Evolutionary conservation across 805 yeast species (phyloP), one percentile per base, ranked within the genome.

Genomic region (Starmerella davenportii): DNA sequence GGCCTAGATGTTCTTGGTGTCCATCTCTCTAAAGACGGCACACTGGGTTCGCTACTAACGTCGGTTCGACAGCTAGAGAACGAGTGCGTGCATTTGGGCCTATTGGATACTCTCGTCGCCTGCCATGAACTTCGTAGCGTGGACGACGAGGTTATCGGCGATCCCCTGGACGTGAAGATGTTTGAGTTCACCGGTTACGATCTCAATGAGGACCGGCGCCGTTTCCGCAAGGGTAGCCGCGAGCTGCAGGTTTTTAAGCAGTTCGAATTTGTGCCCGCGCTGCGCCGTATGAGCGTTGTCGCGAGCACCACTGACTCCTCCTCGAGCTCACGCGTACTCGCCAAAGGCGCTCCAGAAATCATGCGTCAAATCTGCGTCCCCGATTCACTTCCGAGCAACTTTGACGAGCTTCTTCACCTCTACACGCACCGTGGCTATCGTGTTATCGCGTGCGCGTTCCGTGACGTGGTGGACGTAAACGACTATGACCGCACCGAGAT

Each of bases 331-430:
- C 59, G 61, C 43, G 70, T 74, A 0, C 76, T 71, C 53, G 82
- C 90, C 11, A 90, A 90, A 54, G 99, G 99, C 36, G 98, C 99
- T 0, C 99, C 99, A 0, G 99, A 90, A 54, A 80, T 85, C 9
- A 79, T 90, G 67, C 63, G 69, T 23, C 76, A 72, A 15, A 72
- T 90, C 23, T 90, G 98, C 59, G 60, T 63, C 14, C 72, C 76
- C 1, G 71, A 68, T 16, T 62, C 84, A 0, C 58, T 90, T 36
- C 98, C 99, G 1, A 53, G 57, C 2, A 70, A 84, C 50, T 90
- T 70, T 54, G 76, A 77, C 19, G 78, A 77, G 25, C 54, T 79
- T 18, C 63, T 90, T 27, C 77, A 82, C 51, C 67, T 75, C 41
- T 90, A 90, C 55, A 90, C 99, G 0, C 96, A 84, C 54, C 72